Base-by-base conservation (phyloP, 176 grass and related monocot genomes). In the Oryza brachyantha region DNA sequence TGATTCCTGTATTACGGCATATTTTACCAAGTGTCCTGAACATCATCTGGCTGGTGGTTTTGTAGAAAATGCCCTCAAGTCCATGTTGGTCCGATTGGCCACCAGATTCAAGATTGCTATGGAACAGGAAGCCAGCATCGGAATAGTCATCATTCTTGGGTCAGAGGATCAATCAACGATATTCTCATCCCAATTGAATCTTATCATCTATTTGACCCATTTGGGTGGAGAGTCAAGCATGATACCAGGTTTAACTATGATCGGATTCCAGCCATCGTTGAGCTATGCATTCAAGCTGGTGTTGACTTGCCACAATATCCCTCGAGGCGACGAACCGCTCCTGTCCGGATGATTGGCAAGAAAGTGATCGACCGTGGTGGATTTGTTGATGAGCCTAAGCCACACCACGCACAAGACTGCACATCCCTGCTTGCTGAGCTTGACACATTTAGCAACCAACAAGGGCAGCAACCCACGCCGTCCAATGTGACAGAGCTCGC, bases 251-350 rank as follows among this genome's bases (percentile, higher is more conserved):
- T 98, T 75, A 64, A 86, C 4, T 94, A 94, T 37, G 78, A 98
- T 35, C 77, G 95, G 45, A 98, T 98, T 81, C 95, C 92, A 34
- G 95, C 90, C 48, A 89, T 98, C 29, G 85, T 94, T 72, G 95
- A 91, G 82, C 83, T 98, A 60, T 94, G 95, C 87, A 90, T 98
- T 85, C 91, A 98, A 82, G 95, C 92, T 29, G 95, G 95, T 73
- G 90, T 92, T 2, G 85, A 98, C 69, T 64, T 94, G 72, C 90
- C 87, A 3, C 90, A 92, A 13, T 98, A 94, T 35, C 95, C 95
- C 43, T 93, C 90, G 37, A 88, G 92, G 35, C 81, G 92, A 71
- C 83, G 92, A 12, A 91, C 90, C 57, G 43, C 81, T n/a, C 90
- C 96, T 45, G 80, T 98, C 31, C 80, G 87, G 36, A 94, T 94